Base-by-base conservation (phyloP, 805 yeast species). In the Ogataea siamensis region DNA sequence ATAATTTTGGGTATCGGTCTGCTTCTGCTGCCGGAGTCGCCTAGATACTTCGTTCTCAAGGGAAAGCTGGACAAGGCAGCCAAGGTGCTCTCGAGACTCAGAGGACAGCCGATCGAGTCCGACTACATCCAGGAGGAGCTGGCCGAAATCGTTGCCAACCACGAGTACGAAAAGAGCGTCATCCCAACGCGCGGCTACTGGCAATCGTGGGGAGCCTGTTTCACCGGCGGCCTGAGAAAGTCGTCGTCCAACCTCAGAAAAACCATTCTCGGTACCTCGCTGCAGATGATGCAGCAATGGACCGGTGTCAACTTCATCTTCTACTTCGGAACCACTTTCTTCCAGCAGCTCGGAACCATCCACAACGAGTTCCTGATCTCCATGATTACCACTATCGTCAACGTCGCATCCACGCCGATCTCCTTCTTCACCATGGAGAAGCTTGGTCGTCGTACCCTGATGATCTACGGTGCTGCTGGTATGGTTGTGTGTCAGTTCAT, bases 221-320 rank as follows among this genome's bases (percentile, higher is more conserved):
- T 74, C 64, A 46, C 42, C 7, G 74, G 71, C 40, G 59, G 66
- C 27, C 57, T 69, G 32, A 55, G 54, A 41, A 53, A 54, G 25
- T 52, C 58, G 7, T 55, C 70, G 39, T 57, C 63, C 10, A 70
- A 68, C 53, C 43, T 66, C 26, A 68, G 70, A 60, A 64, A 71
- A 53, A 63, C 70, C 18, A 56, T 68, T 32, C 58, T 71, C 17
- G 74, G 75, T 52, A 57, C 68, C 18, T 62, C 65, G 15, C 40
- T 70, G 28, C 74, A 69, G 53, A 59, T 60, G 65, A 60, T 82
- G 69, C 88, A 82, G 66, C 91, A 83, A 67, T 71, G 80, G 66
- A 79, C 87, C 32, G 93, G 91, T 66, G 72, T 81, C 50, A 82
- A 83, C 66, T 83, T 80, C 55, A 73, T 83, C 45, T 79, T 83